Evolutionary conservation across 352 stramenopile species (phyloP).

Genomic region (Phytophthora aleatoria): DNA sequence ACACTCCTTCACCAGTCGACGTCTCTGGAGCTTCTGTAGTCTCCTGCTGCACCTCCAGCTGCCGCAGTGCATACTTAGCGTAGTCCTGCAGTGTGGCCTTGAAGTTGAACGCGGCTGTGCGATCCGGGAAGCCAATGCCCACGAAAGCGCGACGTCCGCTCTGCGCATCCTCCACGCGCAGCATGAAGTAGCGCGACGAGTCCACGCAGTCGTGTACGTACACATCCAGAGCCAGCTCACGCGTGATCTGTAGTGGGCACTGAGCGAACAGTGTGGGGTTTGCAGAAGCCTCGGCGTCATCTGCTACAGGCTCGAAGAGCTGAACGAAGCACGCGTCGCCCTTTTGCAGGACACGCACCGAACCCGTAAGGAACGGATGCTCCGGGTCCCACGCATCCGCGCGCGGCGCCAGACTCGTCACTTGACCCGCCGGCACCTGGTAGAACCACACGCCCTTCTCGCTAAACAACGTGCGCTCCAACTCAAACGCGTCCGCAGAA

Average conservation of each 20-base stretch:
- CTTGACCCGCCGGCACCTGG: conserved; percentile 68
- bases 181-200: conserved; percentile 89
- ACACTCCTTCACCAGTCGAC: conserved; percentile 11
- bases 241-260: conserved; percentile 75
- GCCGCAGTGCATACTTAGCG: conserved; percentile 75
- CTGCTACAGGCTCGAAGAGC: conserved; percentile 69
- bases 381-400: conserved; percentile 85
- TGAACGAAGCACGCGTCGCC: conserved; percentile 76
- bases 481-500: conserved; percentile 36
- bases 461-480: conserved; percentile 81
- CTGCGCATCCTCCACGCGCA: conserved; percentile 81
- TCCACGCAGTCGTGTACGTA: conserved; percentile 89
- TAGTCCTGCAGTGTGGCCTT: conserved; percentile 87
- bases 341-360: conserved; percentile 68
- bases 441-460: conserved; percentile 87
- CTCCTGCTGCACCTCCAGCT: conserved; percentile 49
- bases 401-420: conserved; percentile 74
- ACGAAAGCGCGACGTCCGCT: conserved; percentile 79
- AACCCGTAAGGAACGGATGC: conserved; percentile 80
- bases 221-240: conserved; percentile 62
- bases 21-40: conserved; percentile 10
- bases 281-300: not conserved
- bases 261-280: conserved; percentile 71
- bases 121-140: conserved; percentile 80
- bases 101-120: conserved; percentile 84